Conservation (phyloP, 2,329 filamentous ascomycete species). For the Alternaria novae-zelandiae region DNA sequence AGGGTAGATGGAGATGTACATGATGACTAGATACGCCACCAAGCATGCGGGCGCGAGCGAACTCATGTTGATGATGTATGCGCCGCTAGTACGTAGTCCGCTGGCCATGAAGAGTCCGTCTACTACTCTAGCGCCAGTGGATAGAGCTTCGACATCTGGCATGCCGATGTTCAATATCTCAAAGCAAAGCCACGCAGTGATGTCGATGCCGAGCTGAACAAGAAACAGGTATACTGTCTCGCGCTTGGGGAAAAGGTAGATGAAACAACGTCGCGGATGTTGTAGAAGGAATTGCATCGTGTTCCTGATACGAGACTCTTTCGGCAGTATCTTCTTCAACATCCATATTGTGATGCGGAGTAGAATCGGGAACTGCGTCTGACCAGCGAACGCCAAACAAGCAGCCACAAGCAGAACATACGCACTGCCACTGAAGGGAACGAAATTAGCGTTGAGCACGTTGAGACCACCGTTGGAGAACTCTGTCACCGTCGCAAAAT, state of each 20-base stretch:
- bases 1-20: slow-evolving; percentile 70
- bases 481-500: slow-evolving; percentile 58
- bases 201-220: slow-evolving; percentile 66
- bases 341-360: slow-evolving; percentile 65
- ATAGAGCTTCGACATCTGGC: slow-evolving; percentile 59
- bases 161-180: slow-evolving; percentile 71
- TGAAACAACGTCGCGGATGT: slow-evolving; percentile 68
- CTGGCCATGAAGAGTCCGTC: slow-evolving; percentile 71
- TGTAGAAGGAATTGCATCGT: slow-evolving; percentile 65
- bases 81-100: slow-evolving; percentile 67
- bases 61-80: slow-evolving; percentile 68
- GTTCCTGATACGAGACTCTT: slow-evolving; percentile 49
- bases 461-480: slow-evolving; percentile 62
- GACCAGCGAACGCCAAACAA: slow-evolving; percentile 59
- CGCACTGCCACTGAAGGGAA: slow-evolving; percentile 60
- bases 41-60: slow-evolving; percentile 63
- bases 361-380: slow-evolving; percentile 65
- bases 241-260: slow-evolving; percentile 67
- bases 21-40: slow-evolving; percentile 68
- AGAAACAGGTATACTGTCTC: slow-evolving; percentile 71
- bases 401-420: slow-evolving; percentile 58
- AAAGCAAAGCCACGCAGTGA: slow-evolving; percentile 69
- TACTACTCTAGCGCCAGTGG: slow-evolving; percentile 61
- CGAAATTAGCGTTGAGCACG: slow-evolving; percentile 64
- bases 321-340: slow-evolving; percentile 56